These are phyloP conservation scores for Balansia obtecta DNA, from an alignment of 2,329 filamentous ascomycete genomes.

Conservation along the genomic window DNA sequence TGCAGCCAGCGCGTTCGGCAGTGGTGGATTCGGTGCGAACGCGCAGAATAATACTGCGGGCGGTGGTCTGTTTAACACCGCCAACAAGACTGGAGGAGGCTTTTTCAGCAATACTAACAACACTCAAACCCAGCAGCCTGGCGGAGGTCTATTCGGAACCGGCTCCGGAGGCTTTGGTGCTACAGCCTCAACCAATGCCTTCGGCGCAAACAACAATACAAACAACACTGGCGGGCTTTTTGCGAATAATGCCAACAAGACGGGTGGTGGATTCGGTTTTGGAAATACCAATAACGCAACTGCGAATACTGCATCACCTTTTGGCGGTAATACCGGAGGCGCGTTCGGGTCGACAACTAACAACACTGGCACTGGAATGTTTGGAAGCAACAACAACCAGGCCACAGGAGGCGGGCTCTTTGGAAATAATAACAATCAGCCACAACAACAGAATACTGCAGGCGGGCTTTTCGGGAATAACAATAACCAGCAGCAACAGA, in stretches of 20 bases:
- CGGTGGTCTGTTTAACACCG: constrained; percentile 27
- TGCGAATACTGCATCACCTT: constrained; percentile 11
- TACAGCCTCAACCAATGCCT: constrained; percentile 17
- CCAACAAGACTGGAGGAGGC: constrained; percentile 15
- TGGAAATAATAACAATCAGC: constrained; percentile 22
- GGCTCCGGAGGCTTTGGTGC: constrained; percentile 26
- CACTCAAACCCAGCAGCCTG: constrained; percentile 10
- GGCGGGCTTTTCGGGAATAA: constrained; percentile 22
- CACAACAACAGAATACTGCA: constrained; percentile 16
- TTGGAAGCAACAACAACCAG: constrained; percentile 24
- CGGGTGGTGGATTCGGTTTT: constrained; percentile 26
- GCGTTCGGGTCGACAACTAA: constrained; percentile 23
- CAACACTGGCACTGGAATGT: constrained; percentile 23
- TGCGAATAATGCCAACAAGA: constrained; percentile 26
- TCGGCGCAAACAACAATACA: constrained; percentile 18
- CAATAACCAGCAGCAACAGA: constrained; percentile 17
- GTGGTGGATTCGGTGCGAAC: constrained; percentile 30
- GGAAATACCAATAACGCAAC: constrained; percentile 25
- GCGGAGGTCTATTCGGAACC: constrained; percentile 15
- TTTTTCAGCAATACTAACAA: constrained; percentile 14
- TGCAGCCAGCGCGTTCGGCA: constrained; percentile 9
- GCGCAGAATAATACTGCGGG: constrained; percentile 15
- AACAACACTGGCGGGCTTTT: constrained; percentile 26
- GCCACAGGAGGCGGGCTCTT: constrained; percentile 33
- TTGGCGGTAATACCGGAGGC: constrained; percentile 13